These are phyloP conservation scores for Globisporangium nodosum DNA, from an alignment of 352 stramenopile species.

Conservation along the genomic window DNA sequence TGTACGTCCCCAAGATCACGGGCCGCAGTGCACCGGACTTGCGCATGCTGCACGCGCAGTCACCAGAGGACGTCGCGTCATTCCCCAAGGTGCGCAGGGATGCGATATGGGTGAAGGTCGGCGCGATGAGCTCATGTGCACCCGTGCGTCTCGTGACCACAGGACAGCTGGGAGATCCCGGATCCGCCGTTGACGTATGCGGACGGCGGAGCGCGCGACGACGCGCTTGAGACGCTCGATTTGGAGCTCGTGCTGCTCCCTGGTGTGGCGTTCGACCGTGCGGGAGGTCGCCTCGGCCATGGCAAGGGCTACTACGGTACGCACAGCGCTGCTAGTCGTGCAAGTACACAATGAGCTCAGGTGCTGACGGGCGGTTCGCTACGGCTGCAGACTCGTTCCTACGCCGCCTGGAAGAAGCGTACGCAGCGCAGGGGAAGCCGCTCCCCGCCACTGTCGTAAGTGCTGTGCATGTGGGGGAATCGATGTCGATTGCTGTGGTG, in stretches of 20 bases:
- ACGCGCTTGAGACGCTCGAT: slow-evolving; percentile 41
- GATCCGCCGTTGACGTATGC: slow-evolving; percentile 44
- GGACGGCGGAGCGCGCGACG: slow-evolving; percentile 21
- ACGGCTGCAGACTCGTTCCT: slow-evolving; percentile 58
- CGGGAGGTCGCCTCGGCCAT: slow-evolving; percentile 76
- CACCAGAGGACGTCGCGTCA: slow-evolving; percentile 53
- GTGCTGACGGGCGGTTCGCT: background rate
- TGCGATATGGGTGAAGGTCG: too few species aligned
- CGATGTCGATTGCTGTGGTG: background rate
- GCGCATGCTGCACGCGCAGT: slow-evolving; percentile 64
- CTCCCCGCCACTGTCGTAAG: slow-evolving; percentile 54
- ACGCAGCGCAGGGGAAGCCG: slow-evolving; percentile 24
- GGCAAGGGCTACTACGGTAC: slow-evolving; percentile 87
- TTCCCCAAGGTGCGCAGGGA: slow-evolving; percentile 65
- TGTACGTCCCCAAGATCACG: slow-evolving; percentile 89
- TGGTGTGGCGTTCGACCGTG: slow-evolving; percentile 74
- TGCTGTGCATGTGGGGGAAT: background rate
- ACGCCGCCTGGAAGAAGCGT: slow-evolving; percentile 46
- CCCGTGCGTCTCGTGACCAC: background rate
- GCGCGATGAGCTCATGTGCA: background rate
- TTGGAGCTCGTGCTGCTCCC: slow-evolving; percentile 81
- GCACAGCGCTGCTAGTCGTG: background rate
- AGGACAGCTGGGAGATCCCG: slow-evolving; percentile 88
- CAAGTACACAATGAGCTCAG: too few species aligned
- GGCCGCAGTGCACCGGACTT: slow-evolving; percentile 60